Evolutionary conservation across 2,329 filamentous ascomycete species (phyloP), one percentile per base, ranked within the genome.

Genomic region (Aspergillus novoparasiticus): DNA sequence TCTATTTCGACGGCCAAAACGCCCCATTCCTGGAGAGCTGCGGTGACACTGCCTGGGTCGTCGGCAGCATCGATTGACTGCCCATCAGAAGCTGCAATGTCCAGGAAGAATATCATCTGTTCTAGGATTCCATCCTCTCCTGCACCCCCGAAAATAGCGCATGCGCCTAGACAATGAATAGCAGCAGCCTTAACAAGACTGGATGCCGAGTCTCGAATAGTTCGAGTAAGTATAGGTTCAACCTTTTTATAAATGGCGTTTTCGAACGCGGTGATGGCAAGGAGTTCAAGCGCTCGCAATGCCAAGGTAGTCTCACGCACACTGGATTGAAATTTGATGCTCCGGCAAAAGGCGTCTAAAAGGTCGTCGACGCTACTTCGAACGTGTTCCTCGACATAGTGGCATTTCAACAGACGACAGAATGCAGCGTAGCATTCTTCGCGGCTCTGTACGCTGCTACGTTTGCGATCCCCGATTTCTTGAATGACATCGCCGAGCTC

Each of bases 51-150:
- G 3, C 83, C 82, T 0, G 84, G 87, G 67, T 89, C 89, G 71
- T 96, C 92, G 41, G 85, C 82, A 0, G 92, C 91, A 6, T 88
- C 87, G 48, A 94, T 83, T 2, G 84, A 87, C 45, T 90, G 84
- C 3, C 93, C 93, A 68, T 97, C 93, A 9, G 89, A 92, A 64
- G 92, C 89, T 21, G 93, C 82, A 57, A 96, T 92, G 63, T 93
- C 90, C 12, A 94, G 79, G 32, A 94, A 80, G 67, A 90, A 92
- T 3, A 89, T 87, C 83, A 96, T 90, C 54, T 91, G 82, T 39
- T 93, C 89, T 46, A 90, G 81, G 0, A 89, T 87, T 23, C 88
- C 89, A 36, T 89, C 87, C 34, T 87, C 84, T 6, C 86, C 85
- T 1, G 90, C 91, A 2, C 92, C 92, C 19, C 90, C 91, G 69